These are phyloP conservation scores for Lichtheimia ornata DNA, from an alignment of 371 early-diverging fungal genomes.

Conservation along the genomic window DNA sequence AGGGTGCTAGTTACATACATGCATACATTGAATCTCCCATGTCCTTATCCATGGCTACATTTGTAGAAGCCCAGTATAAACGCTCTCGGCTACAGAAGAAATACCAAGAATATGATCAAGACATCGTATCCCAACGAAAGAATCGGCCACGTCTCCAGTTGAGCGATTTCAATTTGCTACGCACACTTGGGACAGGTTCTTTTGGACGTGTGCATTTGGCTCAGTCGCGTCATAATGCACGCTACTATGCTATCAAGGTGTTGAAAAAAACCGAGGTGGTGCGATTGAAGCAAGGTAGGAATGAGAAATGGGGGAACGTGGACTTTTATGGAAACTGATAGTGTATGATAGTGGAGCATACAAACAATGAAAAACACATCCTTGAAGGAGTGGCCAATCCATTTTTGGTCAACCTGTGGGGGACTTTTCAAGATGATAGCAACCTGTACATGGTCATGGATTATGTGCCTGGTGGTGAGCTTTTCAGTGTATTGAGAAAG, in stretches of 20 bases:
- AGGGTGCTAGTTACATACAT: too few relatives aligned
- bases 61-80: neutral
- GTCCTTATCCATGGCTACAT: too few relatives aligned
- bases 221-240: slow-evolving; percentile 44
- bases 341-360: slow-evolving; percentile 64
- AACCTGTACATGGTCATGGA: slow-evolving; percentile 68
- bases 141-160: neutral
- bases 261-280: slow-evolving; percentile 92
- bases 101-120: neutral
- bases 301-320: neutral
- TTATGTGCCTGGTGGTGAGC: slow-evolving; percentile 95
- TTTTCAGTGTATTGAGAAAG: slow-evolving; percentile 73
- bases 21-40: too few relatives aligned
- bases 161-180: slow-evolving; percentile 34
- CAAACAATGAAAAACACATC: slow-evolving; percentile 86
- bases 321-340: neutral
- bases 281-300: slow-evolving; percentile 78
- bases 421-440: slow-evolving; percentile 25
- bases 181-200: slow-evolving; percentile 71
- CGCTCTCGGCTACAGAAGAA: neutral
- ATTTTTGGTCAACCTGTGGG: slow-evolving; percentile 90
- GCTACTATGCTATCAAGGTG: slow-evolving; percentile 87
- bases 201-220: slow-evolving; percentile 72
- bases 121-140: neutral
- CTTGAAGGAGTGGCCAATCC: slow-evolving; percentile 82